Conservation (phyloP, 495 filamentous ascomycete genomes). For the Podospora fimiseda region DNA sequence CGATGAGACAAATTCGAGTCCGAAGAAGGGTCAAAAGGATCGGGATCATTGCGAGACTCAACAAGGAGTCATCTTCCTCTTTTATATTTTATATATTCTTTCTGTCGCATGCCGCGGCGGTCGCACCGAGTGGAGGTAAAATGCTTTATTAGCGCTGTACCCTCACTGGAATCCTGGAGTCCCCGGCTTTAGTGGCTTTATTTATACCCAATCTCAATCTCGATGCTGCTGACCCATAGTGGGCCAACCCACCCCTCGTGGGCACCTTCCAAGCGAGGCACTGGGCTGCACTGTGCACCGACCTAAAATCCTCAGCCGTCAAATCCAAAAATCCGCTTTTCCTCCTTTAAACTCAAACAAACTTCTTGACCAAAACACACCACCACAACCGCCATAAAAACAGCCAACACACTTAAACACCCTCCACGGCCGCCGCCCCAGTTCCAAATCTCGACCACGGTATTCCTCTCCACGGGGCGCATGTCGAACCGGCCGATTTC, state of each 20-base stretch:
- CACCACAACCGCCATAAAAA: not conserved
- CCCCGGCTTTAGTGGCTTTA: not conserved
- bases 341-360: constrained; percentile 15
- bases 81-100: too few relatives aligned
- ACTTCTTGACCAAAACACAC: not conserved
- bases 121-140: too few relatives aligned
- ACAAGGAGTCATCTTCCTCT: too few relatives aligned
- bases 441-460: not conserved
- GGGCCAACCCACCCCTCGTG: not conserved
- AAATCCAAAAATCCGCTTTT: constrained; percentile 29
- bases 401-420: not conserved
- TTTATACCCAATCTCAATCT: not conserved
- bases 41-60: too few relatives aligned
- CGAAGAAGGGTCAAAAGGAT: too few relatives aligned
- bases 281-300: constrained; percentile 16
- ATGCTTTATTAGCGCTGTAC: not conserved
- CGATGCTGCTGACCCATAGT: not conserved
- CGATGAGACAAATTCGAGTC: too few relatives aligned
- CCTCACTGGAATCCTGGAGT: too few relatives aligned
- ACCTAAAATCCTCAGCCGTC: constrained; percentile 21
- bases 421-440: not conserved
- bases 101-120: too few relatives aligned
- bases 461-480: not conserved
- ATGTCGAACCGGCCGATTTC: not conserved
- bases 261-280: constrained; percentile 1